Conservation (phyloP, 1,284 basidiomycete genomes). For the Apiotrichum mycotoxinovorans region DNA sequence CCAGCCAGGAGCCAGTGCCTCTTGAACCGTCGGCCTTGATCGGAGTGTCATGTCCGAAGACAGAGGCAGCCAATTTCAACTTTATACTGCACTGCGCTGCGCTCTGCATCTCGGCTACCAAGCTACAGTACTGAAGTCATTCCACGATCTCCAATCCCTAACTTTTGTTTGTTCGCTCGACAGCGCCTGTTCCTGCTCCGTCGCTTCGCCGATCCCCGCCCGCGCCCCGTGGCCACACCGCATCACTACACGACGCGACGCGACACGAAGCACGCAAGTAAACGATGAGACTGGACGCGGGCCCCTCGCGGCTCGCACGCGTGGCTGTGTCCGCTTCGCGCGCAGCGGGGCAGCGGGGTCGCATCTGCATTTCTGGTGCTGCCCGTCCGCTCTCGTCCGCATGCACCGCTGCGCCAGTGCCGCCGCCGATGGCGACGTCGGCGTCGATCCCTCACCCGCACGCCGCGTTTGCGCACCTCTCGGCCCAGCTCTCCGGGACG, state of each 20-base stretch:
- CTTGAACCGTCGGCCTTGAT: neutral
- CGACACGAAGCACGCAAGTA: neutral
- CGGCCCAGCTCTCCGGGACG: slow-evolving; percentile 23
- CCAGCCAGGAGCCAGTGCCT: no score
- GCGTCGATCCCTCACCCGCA: neutral
- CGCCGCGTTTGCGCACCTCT: slow-evolving; percentile 31
- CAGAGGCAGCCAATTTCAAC: neutral
- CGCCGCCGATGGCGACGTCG: neutral
- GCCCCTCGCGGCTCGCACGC: neutral
- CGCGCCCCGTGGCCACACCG: no score
- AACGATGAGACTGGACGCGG: neutral
- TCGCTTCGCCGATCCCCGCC: no score
- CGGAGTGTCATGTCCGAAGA: slow-evolving; percentile 9
- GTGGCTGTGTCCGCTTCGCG: neutral
- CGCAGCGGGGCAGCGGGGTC: neutral
- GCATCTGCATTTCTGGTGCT: neutral
- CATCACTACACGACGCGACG: no score
- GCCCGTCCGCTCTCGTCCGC: neutral
- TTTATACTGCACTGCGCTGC: no score
- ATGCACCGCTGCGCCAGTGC: neutral
- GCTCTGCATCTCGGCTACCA: no score
- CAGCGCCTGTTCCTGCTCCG: no score
- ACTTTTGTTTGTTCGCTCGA: no score
- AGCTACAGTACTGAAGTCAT: no score
- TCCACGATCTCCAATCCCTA: no score